Base-by-base conservation (phyloP, 2,329 filamentous ascomycete species). In the Monilinia laxa region DNA sequence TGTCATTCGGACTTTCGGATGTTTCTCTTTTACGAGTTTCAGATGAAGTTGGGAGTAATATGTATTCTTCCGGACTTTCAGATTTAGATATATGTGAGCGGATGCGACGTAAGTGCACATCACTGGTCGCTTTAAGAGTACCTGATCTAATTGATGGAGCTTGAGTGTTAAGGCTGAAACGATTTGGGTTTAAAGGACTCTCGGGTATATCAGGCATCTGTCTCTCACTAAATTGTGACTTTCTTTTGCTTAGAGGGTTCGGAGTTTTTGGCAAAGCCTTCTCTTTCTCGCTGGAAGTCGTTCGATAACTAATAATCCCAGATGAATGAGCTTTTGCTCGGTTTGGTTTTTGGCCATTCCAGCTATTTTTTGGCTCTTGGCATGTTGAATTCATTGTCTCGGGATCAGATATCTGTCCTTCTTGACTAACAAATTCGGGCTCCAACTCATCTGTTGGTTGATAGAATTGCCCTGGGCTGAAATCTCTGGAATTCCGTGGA, bases 171-270 rank as follows among this genome's bases (percentile, higher is more conserved):
- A 1, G 12, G 16, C 6, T 4, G 18, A 25, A 18, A n/a, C 7
- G 28, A 35, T 18, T 59, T 38, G 28, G n/a, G 3, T 38, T 59
- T 14, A 35, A 10, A 51, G 45, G 58, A 12, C 45, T 51, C 45
- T 60, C 58, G 2, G 45, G 58, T 28, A 60, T 60, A 60, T 60
- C 58, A 5, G 58, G 58, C 58, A 60, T 60, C 18, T 60, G 45
- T 25, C 58, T 38, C 49, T 60, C 58, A 2, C 45, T 38, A 51
- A 60, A 60, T 51, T 60, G 58, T 11, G 58, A 60, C 49, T 23
- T 60, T 38, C 45, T 60, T 51, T 60, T 60, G 45, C n/a, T 60
- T 18, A 16, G 11, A 3, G 47, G 12, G 25, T 38, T 60, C 3
- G 45, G 14, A n/a, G 45, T 18, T 25, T 38, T 60, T 1, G 20